Percentiles rank a stretch among this genome's conserved stretches.
These are phyloP conservation scores for Cotoneaster glaucophyllus DNA, from an alignment of 306 rosid species.

Conservation along the genomic window DNA sequence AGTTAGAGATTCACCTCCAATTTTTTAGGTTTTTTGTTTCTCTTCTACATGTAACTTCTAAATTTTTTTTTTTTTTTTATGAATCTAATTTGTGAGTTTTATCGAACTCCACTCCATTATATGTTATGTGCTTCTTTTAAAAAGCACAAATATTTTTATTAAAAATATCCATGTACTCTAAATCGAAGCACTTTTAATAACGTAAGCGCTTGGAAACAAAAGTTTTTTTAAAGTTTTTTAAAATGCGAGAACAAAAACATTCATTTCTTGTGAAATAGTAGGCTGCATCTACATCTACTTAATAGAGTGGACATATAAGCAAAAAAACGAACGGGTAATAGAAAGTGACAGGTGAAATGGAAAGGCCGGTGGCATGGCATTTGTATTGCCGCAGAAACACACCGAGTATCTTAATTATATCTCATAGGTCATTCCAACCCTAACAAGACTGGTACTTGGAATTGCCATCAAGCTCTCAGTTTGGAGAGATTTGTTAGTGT, in stretches of 20 bases:
- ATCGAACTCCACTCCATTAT: no score
- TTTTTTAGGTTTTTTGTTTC: no score
- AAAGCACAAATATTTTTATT: no score
- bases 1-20: background rate
- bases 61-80: no score
- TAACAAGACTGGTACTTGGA: slow-evolving; percentile 51
- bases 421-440: slow-evolving; percentile 54
- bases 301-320: background rate
- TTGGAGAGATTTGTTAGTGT: no score
- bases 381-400: background rate
- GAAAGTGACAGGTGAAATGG: background rate
- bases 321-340: background rate
- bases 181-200: background rate
- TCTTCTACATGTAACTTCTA: background rate
- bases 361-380: background rate
- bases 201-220: background rate
- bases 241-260: background rate
- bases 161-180: background rate
- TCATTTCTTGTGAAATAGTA: background rate
- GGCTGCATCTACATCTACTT: background rate
- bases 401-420: slow-evolving; percentile 2
- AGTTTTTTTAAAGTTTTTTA: background rate
- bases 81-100: no score
- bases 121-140: background rate
- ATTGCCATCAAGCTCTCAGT: slow-evolving; percentile 40